Evolutionary conservation across 2,329 filamentous ascomycete genomes (phyloP).

Genomic region (Stylonectria norvegica): DNA sequence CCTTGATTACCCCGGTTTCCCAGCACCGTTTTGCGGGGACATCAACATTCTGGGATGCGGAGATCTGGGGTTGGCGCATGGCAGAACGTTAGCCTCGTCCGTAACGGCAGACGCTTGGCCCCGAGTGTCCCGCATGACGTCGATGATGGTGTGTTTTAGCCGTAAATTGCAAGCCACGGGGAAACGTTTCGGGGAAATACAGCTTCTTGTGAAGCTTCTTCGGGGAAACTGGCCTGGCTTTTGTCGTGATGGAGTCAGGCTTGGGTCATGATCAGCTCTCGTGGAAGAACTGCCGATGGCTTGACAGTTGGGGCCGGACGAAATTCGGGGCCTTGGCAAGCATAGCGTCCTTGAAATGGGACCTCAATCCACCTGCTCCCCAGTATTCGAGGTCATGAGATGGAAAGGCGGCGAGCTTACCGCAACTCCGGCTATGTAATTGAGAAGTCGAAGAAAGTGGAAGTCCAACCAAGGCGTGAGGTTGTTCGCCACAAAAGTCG

Average conservation of each 20-base stretch:
- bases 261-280: neutral
- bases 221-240: neutral
- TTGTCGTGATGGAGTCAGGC: neutral
- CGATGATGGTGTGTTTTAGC: neutral
- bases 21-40: slow-evolving; percentile 1
- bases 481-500: too few relatives aligned
- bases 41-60: slow-evolving; percentile 5
- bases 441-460: too few relatives aligned
- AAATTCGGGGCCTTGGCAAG: neutral
- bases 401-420: too few relatives aligned
- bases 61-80: neutral
- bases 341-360: neutral
- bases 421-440: too few relatives aligned
- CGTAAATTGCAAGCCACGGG: neutral
- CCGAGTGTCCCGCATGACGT: neutral
- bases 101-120: neutral
- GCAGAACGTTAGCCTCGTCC: neutral
- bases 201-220: neutral
- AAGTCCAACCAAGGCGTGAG: too few relatives aligned
- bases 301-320: neutral
- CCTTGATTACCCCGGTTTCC: slow-evolving; percentile 4
- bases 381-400: too few relatives aligned
- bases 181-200: neutral
- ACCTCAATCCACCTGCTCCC: too few relatives aligned
- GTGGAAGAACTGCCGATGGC: too few relatives aligned